Evolutionary conservation across 345 rosid genomes (phyloP), one percentile per base, ranked within the genome.

Genomic region (Brassica juncea): DNA sequence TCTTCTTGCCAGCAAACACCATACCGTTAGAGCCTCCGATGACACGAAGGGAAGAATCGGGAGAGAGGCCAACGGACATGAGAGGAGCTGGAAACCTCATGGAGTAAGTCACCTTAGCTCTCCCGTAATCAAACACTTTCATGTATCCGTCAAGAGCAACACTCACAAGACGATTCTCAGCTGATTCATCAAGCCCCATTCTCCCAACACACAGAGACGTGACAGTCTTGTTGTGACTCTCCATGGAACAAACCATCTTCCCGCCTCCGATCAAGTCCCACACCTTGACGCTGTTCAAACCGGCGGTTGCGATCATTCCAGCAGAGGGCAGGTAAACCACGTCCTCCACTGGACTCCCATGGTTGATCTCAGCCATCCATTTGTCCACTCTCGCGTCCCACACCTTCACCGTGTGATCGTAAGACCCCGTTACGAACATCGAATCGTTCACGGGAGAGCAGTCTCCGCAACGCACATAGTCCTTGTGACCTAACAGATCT

Each of bases 201-300:
- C 82, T 88, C 32, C 93, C 97, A 0, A 86, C 85, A 65, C 89
- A 89, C 31, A 95, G 77, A 3, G 92, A 89, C 0, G 98, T 95
- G 2, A 95, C 97, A 3, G 95, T 92, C 87, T 92, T 93, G 87
- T 93, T 94, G 70, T 94, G 99, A 78, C 91, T 93, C 80, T 93
- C 98, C 97, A 94, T 88, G 0, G 97, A 86, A 77, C 86, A 82
- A 62, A 90, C 87, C 94, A 91, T 34, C 82, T 77, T 91, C 66
- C 97, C 98, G 25, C 98, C 99, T 23, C 86, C 94, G 39, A 91
- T 82, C 82, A 95, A 80, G 75, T 95, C 99, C 99, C 99, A 95
- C 0, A 95, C 80, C 84, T 91, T 95, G 75, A 95, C 92, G 16
- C 79, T 84, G 64, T 91, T 90, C 44, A 90, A 91, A 14, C 98